Percentiles rank a stretch among this genome's conserved stretches.
Conservation (phyloP, 768 basidiomycete genomes). For the Collybia mongolica region DNA sequence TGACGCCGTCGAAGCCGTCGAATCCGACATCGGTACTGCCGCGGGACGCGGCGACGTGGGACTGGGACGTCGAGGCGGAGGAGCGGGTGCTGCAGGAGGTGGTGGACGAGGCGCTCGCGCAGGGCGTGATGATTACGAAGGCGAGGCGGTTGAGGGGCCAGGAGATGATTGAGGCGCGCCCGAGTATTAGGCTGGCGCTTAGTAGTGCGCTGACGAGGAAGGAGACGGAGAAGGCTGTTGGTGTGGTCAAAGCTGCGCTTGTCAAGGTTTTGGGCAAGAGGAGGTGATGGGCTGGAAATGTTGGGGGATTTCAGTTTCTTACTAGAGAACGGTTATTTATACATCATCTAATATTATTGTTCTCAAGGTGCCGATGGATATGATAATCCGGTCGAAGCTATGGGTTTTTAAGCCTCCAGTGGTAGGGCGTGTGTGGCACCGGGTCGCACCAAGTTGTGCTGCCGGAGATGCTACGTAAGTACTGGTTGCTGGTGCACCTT, state of each 20-base stretch:
- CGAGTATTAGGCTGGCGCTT: slow-evolving; percentile 84
- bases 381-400: too few species aligned
- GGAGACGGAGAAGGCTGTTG: slow-evolving; percentile 88
- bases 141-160: slow-evolving; percentile 82
- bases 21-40: slow-evolving; percentile 48
- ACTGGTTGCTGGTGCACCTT: too few species aligned
- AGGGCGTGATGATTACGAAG: slow-evolving; percentile 84
- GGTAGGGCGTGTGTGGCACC: too few species aligned
- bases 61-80: slow-evolving; percentile 65
- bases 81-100: slow-evolving; percentile 87
- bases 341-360: too few species aligned
- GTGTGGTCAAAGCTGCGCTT: slow-evolving; percentile 69
- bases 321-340: too few species aligned
- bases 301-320: too few species aligned
- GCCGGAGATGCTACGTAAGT: too few species aligned
- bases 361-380: too few species aligned
- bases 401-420: too few species aligned
- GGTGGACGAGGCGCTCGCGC: slow-evolving; percentile 80
- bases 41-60: slow-evolving; percentile 44
- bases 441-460: too few species aligned
- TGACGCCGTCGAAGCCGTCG: slow-evolving; percentile 35
- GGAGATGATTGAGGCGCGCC: slow-evolving; percentile 78
- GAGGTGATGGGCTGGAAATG: slow-evolving; percentile 25
- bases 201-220: slow-evolving; percentile 80
- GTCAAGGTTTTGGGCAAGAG: slow-evolving; percentile 70